These are phyloP conservation scores for Suillus luteus DNA, from an alignment of 768 basidiomycete species.

Conservation along the genomic window DNA sequence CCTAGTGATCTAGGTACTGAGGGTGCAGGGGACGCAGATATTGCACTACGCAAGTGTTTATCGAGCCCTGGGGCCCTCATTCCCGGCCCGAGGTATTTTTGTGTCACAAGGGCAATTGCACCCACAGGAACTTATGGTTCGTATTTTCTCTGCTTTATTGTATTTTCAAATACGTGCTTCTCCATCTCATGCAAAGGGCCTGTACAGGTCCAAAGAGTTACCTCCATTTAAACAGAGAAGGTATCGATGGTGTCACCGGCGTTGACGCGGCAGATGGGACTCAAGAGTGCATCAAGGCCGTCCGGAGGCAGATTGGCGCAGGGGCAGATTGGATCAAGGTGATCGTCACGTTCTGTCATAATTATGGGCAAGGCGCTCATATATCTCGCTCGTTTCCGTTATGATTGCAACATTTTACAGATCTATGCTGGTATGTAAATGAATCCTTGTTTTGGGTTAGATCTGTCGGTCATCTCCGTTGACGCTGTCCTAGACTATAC, in stretches of 20 bases:
- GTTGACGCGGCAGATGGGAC: conserved; percentile 61
- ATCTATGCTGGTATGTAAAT: conserved; percentile 50
- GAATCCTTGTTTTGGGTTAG: conserved; percentile 10
- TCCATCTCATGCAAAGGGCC: neutral
- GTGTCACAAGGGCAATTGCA: conserved; percentile 59
- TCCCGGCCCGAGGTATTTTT: conserved; percentile 66
- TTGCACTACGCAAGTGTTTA: conserved; percentile 57
- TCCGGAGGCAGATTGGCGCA: conserved; percentile 61
- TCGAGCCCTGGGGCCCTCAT: conserved; percentile 48
- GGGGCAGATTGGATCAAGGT: conserved; percentile 74
- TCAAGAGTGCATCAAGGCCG: conserved; percentile 54
- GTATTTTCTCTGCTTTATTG: conserved; percentile 11
- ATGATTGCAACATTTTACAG: conserved; percentile 29
- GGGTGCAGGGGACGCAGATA: conserved; percentile 63
- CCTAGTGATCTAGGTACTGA: conserved; percentile 68
- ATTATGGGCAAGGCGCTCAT: neutral
- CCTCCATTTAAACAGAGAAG: conserved; percentile 47
- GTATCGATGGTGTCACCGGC: conserved; percentile 57
- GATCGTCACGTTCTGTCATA: conserved; percentile 8
- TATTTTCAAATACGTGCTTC: conserved; percentile 13
- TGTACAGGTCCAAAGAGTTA: conserved; percentile 53
- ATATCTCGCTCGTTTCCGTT: conserved; percentile 12
- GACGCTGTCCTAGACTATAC: conserved; percentile 48
- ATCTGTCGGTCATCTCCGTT: conserved; percentile 17
- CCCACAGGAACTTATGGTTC: conserved; percentile 62